phyloP scores from a whole-genome alignment of 2,329 filamentous ascomycete species.

The Fusarium musae region DNA sequence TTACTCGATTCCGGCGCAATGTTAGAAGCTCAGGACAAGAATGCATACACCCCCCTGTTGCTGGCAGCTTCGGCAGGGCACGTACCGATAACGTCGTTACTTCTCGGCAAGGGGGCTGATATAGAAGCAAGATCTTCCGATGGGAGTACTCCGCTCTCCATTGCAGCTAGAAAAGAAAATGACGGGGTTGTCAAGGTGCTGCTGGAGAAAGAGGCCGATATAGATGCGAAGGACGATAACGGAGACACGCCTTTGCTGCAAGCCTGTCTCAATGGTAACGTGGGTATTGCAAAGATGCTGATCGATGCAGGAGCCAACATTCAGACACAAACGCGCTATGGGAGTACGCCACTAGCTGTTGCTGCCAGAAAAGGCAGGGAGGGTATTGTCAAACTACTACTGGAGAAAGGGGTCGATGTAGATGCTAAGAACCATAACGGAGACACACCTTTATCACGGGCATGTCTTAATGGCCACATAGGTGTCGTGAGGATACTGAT shows the following conservation, averaged over 20 bases:
- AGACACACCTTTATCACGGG: not conserved
- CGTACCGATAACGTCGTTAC: not conserved
- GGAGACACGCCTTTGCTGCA: not conserved
- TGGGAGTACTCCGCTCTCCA: not conserved
- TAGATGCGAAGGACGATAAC: not conserved
- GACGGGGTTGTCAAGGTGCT: rapidly evolving
- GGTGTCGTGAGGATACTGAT: not conserved
- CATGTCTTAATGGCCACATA: not conserved
- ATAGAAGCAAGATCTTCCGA: not conserved
- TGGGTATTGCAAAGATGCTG: not conserved
- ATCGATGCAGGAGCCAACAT: not conserved
- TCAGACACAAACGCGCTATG: not conserved
- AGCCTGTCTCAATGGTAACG: not conserved
- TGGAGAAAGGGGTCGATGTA: not conserved
- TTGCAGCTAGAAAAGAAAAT: not conserved
- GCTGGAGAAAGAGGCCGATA: not conserved
- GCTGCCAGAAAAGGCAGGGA: not conserved
- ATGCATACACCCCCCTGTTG: not conserved
- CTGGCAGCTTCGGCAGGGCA: not conserved
- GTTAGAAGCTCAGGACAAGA: not conserved
- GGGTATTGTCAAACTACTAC: not conserved
- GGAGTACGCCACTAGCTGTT: not conserved
- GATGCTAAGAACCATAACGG: not conserved
- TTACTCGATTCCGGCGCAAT: not conserved
- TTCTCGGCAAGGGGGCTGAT: not conserved